These are phyloP conservation scores for Trichoderma reesei DNA, from an alignment of 495 filamentous ascomycete species.

Conservation along the genomic window DNA sequence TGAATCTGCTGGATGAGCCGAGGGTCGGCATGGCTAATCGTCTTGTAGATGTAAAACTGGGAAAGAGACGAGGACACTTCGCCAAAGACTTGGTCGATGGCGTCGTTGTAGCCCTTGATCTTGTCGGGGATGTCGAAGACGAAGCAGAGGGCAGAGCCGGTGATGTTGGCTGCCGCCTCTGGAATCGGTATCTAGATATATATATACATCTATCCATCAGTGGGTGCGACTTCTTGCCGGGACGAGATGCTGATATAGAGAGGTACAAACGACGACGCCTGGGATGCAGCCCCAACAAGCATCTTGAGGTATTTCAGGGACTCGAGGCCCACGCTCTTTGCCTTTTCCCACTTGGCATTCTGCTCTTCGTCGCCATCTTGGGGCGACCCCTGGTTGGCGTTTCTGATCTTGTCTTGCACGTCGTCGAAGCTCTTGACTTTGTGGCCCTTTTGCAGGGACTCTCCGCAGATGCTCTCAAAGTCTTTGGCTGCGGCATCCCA, in stretches of 20 bases:
- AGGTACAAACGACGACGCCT: slow-evolving; percentile 10
- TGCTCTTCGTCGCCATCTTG: neutral
- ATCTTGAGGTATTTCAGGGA: slow-evolving; percentile 13
- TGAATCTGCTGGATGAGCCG: slow-evolving; percentile 11
- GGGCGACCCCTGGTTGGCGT: neutral
- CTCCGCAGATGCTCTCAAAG: slow-evolving; percentile 13
- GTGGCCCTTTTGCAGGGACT: slow-evolving; percentile 12
- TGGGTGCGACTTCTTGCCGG: neutral
- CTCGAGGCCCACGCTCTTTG: slow-evolving; percentile 14
- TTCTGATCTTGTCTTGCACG: slow-evolving; percentile 11
- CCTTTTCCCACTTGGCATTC: slow-evolving; percentile 12
- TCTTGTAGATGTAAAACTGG: slow-evolving; percentile 14
- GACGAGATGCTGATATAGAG: neutral
- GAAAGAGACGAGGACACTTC: slow-evolving; percentile 12
- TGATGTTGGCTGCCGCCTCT: slow-evolving; percentile 9
- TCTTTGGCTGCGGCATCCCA: slow-evolving; percentile 12
- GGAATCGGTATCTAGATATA: slow-evolving; percentile 10
- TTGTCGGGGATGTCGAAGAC: slow-evolving; percentile 14
- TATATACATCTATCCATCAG: neutral
- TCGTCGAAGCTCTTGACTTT: slow-evolving; percentile 13
- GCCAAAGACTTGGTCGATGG: slow-evolving; percentile 13
- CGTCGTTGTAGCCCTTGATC: slow-evolving; percentile 14
- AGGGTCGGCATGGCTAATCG: slow-evolving; percentile 9
- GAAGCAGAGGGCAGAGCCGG: slow-evolving; percentile 12
- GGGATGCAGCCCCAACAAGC: slow-evolving; percentile 13